Conservation (phyloP, 2,329 filamentous ascomycete species). For the Talaromyces sp. region DNA sequence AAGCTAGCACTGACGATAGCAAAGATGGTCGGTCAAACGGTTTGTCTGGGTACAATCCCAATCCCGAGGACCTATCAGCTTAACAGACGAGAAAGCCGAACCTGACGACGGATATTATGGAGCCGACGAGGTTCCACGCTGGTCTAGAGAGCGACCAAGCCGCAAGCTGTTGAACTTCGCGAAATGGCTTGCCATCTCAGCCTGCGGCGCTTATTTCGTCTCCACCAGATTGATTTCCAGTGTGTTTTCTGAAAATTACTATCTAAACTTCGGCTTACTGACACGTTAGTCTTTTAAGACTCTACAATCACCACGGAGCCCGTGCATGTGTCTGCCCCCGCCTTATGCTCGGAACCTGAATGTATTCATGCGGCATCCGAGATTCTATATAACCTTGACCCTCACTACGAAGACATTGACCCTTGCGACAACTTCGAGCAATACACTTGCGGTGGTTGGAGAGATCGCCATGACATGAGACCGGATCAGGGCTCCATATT, state of each 20-base stretch:
- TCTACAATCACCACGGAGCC: neutral
- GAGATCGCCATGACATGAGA: slow-evolving; percentile 58
- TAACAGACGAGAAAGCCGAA: neutral
- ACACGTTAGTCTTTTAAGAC: neutral
- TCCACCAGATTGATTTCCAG: neutral
- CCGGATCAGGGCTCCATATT: slow-evolving; percentile 58
- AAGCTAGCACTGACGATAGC: neutral
- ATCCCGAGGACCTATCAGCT: neutral
- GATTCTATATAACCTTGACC: slow-evolving; percentile 57
- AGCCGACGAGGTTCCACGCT: neutral
- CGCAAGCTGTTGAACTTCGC: neutral
- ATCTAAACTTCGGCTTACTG: neutral
- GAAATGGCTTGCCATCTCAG: slow-evolving; percentile 1
- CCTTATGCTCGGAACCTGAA: slow-evolving; percentile 33
- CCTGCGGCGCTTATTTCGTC: neutral
- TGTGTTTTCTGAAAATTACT: neutral
- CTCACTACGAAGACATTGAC: slow-evolving; percentile 58
- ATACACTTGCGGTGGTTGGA: slow-evolving; percentile 64
- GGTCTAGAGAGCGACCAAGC: neutral
- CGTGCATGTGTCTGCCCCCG: neutral
- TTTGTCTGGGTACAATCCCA: neutral
- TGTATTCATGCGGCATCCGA: slow-evolving; percentile 60
- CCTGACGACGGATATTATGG: neutral
- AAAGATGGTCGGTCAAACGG: neutral
- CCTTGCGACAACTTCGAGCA: slow-evolving; percentile 66